Evolutionary conservation across 2,329 filamentous ascomycete species (phyloP), one percentile per base, ranked within the genome.

Genomic region (Colletotrichum camelliae): DNA sequence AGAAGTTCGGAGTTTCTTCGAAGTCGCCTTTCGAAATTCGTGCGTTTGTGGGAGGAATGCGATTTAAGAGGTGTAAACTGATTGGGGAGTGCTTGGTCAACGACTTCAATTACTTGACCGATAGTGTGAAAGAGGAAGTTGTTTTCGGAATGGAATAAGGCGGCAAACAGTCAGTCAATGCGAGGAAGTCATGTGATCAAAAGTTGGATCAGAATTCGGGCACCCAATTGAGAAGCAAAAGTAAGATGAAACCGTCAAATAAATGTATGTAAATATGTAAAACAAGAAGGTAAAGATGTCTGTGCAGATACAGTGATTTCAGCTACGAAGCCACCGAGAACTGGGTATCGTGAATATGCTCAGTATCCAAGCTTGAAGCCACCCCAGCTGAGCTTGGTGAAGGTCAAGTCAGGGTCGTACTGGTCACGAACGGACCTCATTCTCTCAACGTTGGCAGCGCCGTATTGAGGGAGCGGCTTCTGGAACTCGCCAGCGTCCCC

Each of bases 401-500:
- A 86, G 4, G 80, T 78, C 3, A 79, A 73, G 0, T 77, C 21
- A 3, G 82, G 83, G 74, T 87, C 85, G 75, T 86, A 85, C 7
- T 67, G 77, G 2, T 77, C 72, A 18, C 82, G 74, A 12, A 85
- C 79, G 8, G 74, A 66, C 21, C 78, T 78, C 81, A 87, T 79
- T 24, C 80, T 82, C 39, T 78, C 72, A 1, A 86, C 72, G 57
- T 86, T 87, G 62, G 82, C 81, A 7, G 64, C 39, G 0, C 82
- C 81, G 58, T 85, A 84, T 1, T 80, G 81, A 3, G 77, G 77
- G 69, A 83, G 85, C 7, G 65, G 80, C 71, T 86, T 81, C 70
- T 86, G 85, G 77, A 79, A 81, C 72, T 85, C 84, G 4, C 82
- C 83, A 79, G 84, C 81, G 71, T 85, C 84, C 2, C 83, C 83